Conservation (phyloP, 2,329 filamentous ascomycete species). For the Penicillium sp. region DNA sequence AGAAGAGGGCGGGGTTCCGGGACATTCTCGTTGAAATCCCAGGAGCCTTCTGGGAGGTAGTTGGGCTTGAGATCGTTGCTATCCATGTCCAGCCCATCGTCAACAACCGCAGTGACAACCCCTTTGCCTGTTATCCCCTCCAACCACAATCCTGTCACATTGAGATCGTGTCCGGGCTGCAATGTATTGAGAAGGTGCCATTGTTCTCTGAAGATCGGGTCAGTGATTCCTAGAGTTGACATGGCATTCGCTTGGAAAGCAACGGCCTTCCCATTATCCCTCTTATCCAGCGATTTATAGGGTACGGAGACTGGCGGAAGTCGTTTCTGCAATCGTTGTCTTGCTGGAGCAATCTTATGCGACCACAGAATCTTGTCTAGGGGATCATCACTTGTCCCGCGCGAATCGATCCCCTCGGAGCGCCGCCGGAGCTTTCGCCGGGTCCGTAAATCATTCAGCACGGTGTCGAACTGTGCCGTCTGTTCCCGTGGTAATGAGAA, state of each 20-base stretch:
- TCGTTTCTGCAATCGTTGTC: conserved; percentile 61
- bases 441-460: conserved; percentile 53
- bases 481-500: conserved; percentile 66
- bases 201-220: conserved; percentile 90
- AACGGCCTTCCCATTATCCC: conserved; percentile 48
- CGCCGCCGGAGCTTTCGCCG: conserved; percentile 61
- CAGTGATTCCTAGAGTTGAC: conserved; percentile 67
- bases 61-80: conserved; percentile 89
- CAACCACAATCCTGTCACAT: conserved; percentile 91
- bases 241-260: conserved; percentile 61
- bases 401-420: conserved; percentile 17
- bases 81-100: conserved; percentile 94
- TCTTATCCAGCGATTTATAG: conserved; percentile 44
- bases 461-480: conserved; percentile 54
- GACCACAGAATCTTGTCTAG: conserved; percentile 74
- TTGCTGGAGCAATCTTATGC: conserved; percentile 67
- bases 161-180: conserved; percentile 84
- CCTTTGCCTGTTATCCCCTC: conserved; percentile 88
- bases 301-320: conserved; percentile 35
- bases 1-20: conserved; percentile 78
- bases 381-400: conserved; percentile 42
- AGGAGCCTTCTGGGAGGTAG: conserved; percentile 89
- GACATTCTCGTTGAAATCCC: conserved; percentile 88
- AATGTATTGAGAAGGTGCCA: conserved; percentile 91
- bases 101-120: conserved; percentile 86